Percentiles rank a stretch among this genome's conserved stretches.
These are phyloP conservation scores for Penicillium crystallinum DNA, from an alignment of 495 filamentous ascomycete genomes.

Conservation along the genomic window DNA sequence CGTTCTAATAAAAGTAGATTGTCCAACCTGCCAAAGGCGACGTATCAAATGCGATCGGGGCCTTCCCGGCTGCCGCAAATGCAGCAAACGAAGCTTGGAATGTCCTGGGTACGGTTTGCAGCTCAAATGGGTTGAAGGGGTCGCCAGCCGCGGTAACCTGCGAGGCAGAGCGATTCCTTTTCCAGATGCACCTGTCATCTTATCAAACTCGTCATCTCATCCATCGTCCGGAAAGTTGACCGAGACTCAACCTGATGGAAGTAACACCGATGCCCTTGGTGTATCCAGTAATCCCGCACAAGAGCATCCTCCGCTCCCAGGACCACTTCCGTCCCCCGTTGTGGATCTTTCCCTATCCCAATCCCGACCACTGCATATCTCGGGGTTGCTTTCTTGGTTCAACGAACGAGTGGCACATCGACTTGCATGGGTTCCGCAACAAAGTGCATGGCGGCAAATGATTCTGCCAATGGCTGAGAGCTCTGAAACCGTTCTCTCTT, in stretches of 20 bases:
- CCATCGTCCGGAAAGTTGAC: not conserved
- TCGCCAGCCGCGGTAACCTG: conserved; percentile 35
- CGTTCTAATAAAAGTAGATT: conserved; percentile 15
- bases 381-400: conserved; percentile 18
- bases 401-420: conserved; percentile 16
- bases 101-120: conserved; percentile 44
- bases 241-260: not conserved
- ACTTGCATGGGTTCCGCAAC: conserved; percentile 23
- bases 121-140: conserved; percentile 34
- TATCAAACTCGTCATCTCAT: not conserved
- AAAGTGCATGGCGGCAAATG: conserved; percentile 24
- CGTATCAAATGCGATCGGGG: conserved; percentile 48
- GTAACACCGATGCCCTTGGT: not conserved
- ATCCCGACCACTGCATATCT: conserved; percentile 6
- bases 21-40: conserved; percentile 44
- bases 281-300: not conserved
- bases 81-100: conserved; percentile 31
- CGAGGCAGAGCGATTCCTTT: conserved; percentile 12
- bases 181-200: not conserved
- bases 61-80: conserved; percentile 21
- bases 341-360: conserved; percentile 6
- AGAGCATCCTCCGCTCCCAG: not conserved
- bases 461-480: conserved; percentile 19
- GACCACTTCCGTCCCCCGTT: not conserved
- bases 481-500: conserved; percentile 22